These are phyloP conservation scores for Paecilomyces niveus DNA, from an alignment of 2,329 filamentous ascomycete species.

Conservation along the genomic window DNA sequence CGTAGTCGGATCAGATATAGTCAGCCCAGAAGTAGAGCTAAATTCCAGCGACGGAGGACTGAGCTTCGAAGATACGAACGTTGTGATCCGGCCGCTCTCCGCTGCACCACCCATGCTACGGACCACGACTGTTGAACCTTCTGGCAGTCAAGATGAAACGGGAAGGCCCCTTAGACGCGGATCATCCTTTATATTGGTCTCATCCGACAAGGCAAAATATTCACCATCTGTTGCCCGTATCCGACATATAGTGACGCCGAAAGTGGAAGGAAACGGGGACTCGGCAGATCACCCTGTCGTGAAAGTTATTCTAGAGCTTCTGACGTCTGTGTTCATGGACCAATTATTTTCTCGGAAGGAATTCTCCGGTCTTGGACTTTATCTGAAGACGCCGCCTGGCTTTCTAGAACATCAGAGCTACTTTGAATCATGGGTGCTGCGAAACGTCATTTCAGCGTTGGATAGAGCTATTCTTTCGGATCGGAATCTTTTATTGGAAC, in stretches of 20 bases:
- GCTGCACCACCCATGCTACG: constrained; percentile 63
- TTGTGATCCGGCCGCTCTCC: constrained; percentile 70
- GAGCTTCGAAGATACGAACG: constrained; percentile 78
- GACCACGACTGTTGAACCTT: constrained; percentile 55
- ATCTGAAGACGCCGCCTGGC: constrained; percentile 80
- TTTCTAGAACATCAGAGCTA: constrained; percentile 93
- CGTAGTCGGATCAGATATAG: constrained; percentile 75
- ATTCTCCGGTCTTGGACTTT: constrained; percentile 79
- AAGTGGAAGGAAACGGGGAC: constrained; percentile 42
- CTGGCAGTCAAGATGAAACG: constrained; percentile 38
- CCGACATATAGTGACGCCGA: constrained; percentile 55
- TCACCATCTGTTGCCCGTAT: constrained; percentile 56
- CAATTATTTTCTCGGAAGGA: constrained; percentile 82
- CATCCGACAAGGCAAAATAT: constrained; percentile 56
- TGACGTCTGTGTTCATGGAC: constrained; percentile 74
- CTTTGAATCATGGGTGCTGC: constrained; percentile 84
- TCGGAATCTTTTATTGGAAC: constrained; percentile 67
- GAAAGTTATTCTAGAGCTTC: constrained; percentile 68
- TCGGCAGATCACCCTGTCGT: constrained; percentile 61
- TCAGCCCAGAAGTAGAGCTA: constrained; percentile 80
- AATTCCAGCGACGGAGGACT: constrained; percentile 72
- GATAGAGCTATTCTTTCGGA: constrained; percentile 64
- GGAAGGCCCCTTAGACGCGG: constrained; percentile 66
- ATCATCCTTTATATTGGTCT: constrained; percentile 87
- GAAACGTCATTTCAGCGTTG: constrained; percentile 65